Percentiles rank a stretch among this genome's conserved stretches.
These are phyloP conservation scores for Arachnomyces sp. DNA, from an alignment of 2,329 filamentous ascomycete genomes.

Conservation along the genomic window DNA sequence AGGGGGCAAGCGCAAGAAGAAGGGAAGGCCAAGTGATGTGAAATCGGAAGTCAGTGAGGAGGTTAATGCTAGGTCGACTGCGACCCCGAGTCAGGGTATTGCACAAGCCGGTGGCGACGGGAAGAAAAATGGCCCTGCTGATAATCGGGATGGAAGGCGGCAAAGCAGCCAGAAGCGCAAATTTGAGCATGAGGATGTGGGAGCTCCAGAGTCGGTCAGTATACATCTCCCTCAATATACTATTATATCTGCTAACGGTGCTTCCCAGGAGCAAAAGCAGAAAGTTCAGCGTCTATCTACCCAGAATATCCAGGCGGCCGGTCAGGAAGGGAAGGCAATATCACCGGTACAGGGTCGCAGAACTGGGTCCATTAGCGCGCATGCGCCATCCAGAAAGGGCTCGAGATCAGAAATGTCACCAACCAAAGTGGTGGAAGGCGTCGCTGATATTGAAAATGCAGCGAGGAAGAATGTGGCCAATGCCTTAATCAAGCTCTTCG, in stretches of 20 bases:
- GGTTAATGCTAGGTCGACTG: slow-evolving; percentile 17
- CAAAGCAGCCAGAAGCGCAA: slow-evolving; percentile 38
- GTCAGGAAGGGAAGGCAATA: slow-evolving; percentile 16
- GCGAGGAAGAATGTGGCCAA: slow-evolving; percentile 62
- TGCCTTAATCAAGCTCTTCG: slow-evolving; percentile 62
- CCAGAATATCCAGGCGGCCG: slow-evolving; percentile 15
- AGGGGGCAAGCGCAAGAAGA: slow-evolving; percentile 51
- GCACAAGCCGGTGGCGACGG: slow-evolving; percentile 19
- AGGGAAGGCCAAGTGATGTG: slow-evolving; percentile 60
- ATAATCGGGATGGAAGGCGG: slow-evolving; percentile 12
- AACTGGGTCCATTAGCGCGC: slow-evolving; percentile 20
- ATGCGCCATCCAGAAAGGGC: slow-evolving; percentile 18
- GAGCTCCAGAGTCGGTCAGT: slow-evolving; percentile 26
- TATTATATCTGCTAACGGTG: slow-evolving; percentile 18
- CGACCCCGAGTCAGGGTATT: slow-evolving; percentile 20
- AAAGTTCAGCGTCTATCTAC: slow-evolving; percentile 36
- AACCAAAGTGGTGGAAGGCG: slow-evolving; percentile 24
- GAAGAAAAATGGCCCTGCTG: slow-evolving; percentile 20
- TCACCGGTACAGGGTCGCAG: slow-evolving; percentile 25
- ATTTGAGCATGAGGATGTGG: slow-evolving; percentile 27
- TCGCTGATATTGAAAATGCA: slow-evolving; percentile 52
- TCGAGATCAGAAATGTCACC: slow-evolving; percentile 25
- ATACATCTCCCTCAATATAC: background rate
- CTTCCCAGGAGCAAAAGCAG: slow-evolving; percentile 30
- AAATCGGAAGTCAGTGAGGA: slow-evolving; percentile 41